phyloP scores from a whole-genome alignment of 441 rosid species.

The Mallotus japonicus region DNA sequence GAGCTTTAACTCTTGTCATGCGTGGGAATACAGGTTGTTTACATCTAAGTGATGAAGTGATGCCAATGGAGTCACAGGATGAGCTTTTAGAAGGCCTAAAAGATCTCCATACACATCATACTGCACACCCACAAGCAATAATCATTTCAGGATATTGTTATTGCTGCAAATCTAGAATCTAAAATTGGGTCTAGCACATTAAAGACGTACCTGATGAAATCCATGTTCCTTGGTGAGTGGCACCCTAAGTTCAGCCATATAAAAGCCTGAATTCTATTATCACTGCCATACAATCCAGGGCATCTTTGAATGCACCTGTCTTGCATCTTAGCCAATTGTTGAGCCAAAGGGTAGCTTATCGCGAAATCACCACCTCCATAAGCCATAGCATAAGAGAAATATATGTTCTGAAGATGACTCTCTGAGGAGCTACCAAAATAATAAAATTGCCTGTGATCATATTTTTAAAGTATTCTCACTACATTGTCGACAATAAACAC shows the following conservation, averaged over 20 bases:
- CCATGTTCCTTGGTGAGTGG: slow-evolving; percentile 83
- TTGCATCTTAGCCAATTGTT: slow-evolving; percentile 71
- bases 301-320: slow-evolving; percentile 79
- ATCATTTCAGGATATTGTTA: background rate
- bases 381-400: slow-evolving; percentile 81
- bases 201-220: slow-evolving; percentile 70
- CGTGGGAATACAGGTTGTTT: slow-evolving; percentile 68
- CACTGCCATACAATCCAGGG: slow-evolving; percentile 80
- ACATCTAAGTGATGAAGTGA: slow-evolving; percentile 81
- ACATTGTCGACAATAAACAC: slow-evolving; percentile 75
- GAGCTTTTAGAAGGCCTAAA: slow-evolving; percentile 67
- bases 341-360: slow-evolving; percentile 73
- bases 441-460: slow-evolving; percentile 66
- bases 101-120: slow-evolving; percentile 80
- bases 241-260: slow-evolving; percentile 81
- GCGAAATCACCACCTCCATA: slow-evolving; percentile 93
- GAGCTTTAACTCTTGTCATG: slow-evolving; percentile 54
- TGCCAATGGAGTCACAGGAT: slow-evolving; percentile 69
- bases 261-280: slow-evolving; percentile 85
- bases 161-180: background rate
- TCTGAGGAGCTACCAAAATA: slow-evolving; percentile 84
- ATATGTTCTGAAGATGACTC: slow-evolving; percentile 80
- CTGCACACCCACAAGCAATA: slow-evolving; percentile 37
- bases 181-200: background rate
- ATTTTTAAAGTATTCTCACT: slow-evolving; percentile 57